A percentile compares a stretch with the other conserved stretches of the same genome.
These are phyloP conservation scores for Neurospora sp. DNA, from an alignment of 495 filamentous ascomycete species.

Conservation along the genomic window DNA sequence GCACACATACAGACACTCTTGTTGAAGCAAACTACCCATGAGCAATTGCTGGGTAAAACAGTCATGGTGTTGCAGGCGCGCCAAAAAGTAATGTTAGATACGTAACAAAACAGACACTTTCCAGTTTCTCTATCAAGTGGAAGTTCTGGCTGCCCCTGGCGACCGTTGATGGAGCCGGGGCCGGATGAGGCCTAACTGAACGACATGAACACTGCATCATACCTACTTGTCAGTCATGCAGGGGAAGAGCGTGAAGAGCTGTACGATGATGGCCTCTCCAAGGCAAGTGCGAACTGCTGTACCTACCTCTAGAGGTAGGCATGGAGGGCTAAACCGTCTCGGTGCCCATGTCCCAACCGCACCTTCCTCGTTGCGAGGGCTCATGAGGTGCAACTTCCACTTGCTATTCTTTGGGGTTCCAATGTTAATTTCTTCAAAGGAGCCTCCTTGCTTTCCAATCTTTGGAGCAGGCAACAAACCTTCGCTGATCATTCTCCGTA, in stretches of 20 bases:
- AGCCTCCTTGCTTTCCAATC: background rate
- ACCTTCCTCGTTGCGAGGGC: background rate
- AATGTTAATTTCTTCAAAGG: background rate
- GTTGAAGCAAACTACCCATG: background rate
- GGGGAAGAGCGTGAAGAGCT: background rate
- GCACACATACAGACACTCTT: background rate
- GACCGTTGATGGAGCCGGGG: background rate
- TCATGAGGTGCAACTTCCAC: background rate
- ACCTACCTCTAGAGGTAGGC: background rate
- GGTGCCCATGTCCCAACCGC: background rate
- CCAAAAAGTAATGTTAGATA: background rate
- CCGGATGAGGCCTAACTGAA: background rate
- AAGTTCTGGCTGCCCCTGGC: background rate
- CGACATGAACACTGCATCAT: background rate
- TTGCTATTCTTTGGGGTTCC: background rate
- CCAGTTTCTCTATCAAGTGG: background rate
- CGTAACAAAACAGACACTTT: background rate
- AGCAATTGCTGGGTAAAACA: background rate
- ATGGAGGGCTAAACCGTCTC: background rate
- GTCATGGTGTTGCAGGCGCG: background rate
- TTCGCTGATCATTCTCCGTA: background rate
- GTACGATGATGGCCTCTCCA: background rate
- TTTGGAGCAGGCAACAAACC: background rate
- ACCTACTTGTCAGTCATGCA: background rate
- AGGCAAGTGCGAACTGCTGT: background rate